Evolutionary conservation across 2,329 filamentous ascomycete species (phyloP).

Genomic region (Diaporthe sp.): DNA sequence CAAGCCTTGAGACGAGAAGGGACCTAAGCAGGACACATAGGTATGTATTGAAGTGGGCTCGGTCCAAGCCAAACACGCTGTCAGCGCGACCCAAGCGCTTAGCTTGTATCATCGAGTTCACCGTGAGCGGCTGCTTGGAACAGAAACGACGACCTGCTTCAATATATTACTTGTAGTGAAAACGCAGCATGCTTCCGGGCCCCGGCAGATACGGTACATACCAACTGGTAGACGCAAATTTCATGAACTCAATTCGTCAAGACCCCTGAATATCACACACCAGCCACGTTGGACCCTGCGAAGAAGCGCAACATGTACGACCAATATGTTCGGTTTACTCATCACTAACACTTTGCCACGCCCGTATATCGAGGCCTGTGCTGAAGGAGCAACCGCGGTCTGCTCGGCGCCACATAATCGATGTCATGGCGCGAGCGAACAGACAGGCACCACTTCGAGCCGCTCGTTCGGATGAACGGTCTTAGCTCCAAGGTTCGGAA

Average conservation of each 20-base stretch:
- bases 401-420: not conserved
- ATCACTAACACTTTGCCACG: not conserved
- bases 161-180: not conserved
- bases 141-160: not conserved
- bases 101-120: not conserved
- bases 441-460: not conserved
- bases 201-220: not conserved
- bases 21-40: not conserved
- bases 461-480: slow-evolving; percentile 8
- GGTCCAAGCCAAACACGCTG: not conserved
- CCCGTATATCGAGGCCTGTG: not conserved
- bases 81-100: not conserved
- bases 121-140: not conserved
- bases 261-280: not conserved
- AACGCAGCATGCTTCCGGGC: too few relatives aligned
- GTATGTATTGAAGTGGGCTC: not conserved
- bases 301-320: too few relatives aligned
- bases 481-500: not conserved
- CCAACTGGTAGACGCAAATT: not conserved
- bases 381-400: not conserved
- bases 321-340: too few relatives aligned
- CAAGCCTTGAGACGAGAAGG: not conserved
- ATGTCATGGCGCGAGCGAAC: slow-evolving; percentile 14
- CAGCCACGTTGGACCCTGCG: not conserved
- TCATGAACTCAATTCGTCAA: not conserved